Conservation (phyloP, 1,139 yeast genomes). For the Petasospora rhodanensis region DNA sequence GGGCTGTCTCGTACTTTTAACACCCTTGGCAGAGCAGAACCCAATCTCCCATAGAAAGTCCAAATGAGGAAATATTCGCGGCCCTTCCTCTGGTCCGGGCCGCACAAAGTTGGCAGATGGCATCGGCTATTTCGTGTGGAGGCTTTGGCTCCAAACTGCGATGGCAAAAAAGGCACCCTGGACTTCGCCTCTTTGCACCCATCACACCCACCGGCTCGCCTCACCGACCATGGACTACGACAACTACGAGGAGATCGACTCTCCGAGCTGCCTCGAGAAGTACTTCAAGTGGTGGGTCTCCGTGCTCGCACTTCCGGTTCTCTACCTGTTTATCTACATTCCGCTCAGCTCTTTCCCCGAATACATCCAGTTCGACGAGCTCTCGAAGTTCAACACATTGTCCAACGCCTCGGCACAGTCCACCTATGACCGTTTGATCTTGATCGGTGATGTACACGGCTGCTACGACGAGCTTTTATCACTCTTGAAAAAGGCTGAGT, state of each 20-base stretch:
- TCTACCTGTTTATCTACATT: constrained; percentile 9
- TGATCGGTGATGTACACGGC: constrained; percentile 91
- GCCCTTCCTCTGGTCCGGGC: too few species aligned
- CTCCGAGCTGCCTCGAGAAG: not conserved
- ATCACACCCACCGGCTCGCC: too few species aligned
- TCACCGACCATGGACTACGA: constrained; percentile 3
- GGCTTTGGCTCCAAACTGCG: too few species aligned
- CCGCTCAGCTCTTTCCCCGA: constrained; percentile 9
- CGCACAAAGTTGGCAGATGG: too few species aligned
- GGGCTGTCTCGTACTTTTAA: too few species aligned
- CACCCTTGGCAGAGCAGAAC: too few species aligned
- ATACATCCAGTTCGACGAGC: constrained; percentile 4
- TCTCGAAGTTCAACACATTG: constrained; percentile 5
- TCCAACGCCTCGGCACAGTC: not conserved
- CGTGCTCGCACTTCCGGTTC: constrained; percentile 3
- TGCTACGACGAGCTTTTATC: constrained; percentile 50
- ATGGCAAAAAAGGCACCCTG: too few species aligned
- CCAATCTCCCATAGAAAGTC: too few species aligned
- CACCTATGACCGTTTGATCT: constrained; percentile 47
- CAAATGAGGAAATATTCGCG: too few species aligned
- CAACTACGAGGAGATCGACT: constrained; percentile 6
- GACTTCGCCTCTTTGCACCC: too few species aligned
- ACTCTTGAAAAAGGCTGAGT: constrained; percentile 46
- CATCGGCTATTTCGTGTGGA: too few species aligned
- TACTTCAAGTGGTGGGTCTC: too few species aligned